Evolutionary conservation across 2,329 filamentous ascomycete genomes (phyloP), one percentile per base, ranked within the genome.

Genomic region (Paraphoma sp.): DNA sequence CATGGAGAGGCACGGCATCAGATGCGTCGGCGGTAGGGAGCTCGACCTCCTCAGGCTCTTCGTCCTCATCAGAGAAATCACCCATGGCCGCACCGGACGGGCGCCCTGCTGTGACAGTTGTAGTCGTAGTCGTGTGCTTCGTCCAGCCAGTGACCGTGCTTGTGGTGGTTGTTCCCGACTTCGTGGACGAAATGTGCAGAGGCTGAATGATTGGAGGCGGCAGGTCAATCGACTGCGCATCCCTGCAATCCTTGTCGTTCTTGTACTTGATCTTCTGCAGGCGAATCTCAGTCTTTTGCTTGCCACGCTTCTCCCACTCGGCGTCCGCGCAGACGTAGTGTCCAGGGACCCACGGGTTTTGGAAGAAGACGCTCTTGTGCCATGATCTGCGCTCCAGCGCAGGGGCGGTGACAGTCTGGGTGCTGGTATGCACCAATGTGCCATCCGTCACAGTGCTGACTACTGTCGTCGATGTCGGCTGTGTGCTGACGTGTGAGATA

Each of bases 291-390:
- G 43, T 23, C 2, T 56, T 33, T 4, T 16, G 11, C 31, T 62
- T 56, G 36, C 64, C 60, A 10, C 58, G 58, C 40, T 65, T 63
- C 52, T 69, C 62, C 68, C 68, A 71, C 45, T 68, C 60, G 6
- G 65, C 65, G 11, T 63, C 53, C 28, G 60, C 62, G 31, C 68
- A 70, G 14, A 64, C 38, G 0, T 18, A 14, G 12, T 23, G 40
- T 2, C 16, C 50, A 1, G 47, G 17, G 2, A 49, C 14, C 40
- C 54, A 69, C 4, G 68, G 68, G 16, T 67, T 55, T 4, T 36
- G 6, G 40, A 70, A 59, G 16, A 18, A 42, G 49, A 69, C 65
- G 6, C 51, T 52, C 18, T 42, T 60, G 43, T 67, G 62, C 58
- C 62, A 65, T 1, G 68, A 66, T 3, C 17, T 31, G 41, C 64